A percentile compares a stretch with the other conserved stretches of the same genome.
Conservation (phyloP, 148 eudicot species). For the Hydrangea macrophylla region DNA sequence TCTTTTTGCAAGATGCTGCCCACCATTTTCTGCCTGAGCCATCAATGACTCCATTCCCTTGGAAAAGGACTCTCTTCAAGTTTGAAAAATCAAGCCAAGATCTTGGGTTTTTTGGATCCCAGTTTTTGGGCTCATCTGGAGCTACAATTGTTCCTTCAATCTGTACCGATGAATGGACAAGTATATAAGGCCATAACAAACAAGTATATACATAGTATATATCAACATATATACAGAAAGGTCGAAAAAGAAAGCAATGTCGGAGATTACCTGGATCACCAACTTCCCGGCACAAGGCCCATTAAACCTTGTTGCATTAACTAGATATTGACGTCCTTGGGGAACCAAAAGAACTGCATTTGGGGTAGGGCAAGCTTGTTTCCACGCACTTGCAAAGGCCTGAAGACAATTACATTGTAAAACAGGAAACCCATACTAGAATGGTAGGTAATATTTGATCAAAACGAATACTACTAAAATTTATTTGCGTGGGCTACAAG, state of each 20-base stretch:
- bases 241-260: neutral
- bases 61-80: constrained; percentile 62
- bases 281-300: constrained; percentile 80
- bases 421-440: neutral
- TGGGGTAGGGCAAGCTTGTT: constrained; percentile 64
- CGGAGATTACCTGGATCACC: constrained; percentile 55
- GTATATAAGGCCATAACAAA: constrained; percentile 3
- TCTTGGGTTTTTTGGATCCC: constrained; percentile 72
- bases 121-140: constrained; percentile 71
- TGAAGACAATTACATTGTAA: constrained; percentile 21
- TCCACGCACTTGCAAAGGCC: constrained; percentile 90
- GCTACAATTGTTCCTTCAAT: constrained; percentile 91
- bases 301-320: constrained; percentile 78
- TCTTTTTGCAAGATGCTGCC: constrained; percentile 98
- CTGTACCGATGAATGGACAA: constrained; percentile 32
- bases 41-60: constrained; percentile 86
- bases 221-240: neutral
- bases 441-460: neutral
- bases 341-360: constrained; percentile 84
- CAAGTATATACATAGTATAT: too few relatives aligned
- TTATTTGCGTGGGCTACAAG: too few relatives aligned
- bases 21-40: constrained; percentile 99
- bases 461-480: too few relatives aligned
- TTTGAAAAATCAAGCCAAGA: constrained; percentile 76
- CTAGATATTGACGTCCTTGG: constrained; percentile 57